A percentile compares a stretch with the other conserved stretches of the same genome.
Conservation (phyloP, 257 asterid species). For the Catharanthus roseus region DNA sequence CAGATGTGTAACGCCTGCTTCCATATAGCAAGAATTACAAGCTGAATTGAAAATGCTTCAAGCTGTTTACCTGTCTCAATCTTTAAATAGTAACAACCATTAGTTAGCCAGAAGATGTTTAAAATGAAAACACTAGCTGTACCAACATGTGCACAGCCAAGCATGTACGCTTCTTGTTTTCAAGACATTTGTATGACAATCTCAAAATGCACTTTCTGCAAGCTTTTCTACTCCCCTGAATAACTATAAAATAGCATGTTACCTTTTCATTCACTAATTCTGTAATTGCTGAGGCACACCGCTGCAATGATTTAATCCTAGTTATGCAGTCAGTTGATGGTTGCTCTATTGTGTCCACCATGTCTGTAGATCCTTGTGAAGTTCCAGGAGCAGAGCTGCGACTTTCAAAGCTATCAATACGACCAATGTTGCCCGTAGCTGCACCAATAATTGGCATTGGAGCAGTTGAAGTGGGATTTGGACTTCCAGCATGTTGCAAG, state of each 20-base stretch:
- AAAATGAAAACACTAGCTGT: neutral
- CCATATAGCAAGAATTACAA: slow-evolving; percentile 88
- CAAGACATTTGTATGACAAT: neutral
- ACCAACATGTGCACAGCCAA: neutral
- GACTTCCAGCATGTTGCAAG: slow-evolving; percentile 33
- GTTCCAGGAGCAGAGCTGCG: slow-evolving; percentile 55
- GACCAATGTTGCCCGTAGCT: slow-evolving; percentile 34
- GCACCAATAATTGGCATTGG: slow-evolving; percentile 52
- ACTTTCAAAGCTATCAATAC: slow-evolving; percentile 41
- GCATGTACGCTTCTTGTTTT: neutral
- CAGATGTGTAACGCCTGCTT: slow-evolving; percentile 81
- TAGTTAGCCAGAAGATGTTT: slow-evolving; percentile 10
- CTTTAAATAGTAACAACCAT: slow-evolving; percentile 29
- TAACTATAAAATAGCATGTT: neutral
- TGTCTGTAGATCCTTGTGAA: slow-evolving; percentile 52
- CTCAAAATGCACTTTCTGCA: neutral
- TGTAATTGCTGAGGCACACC: slow-evolving; percentile 54
- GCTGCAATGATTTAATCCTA: slow-evolving; percentile 67
- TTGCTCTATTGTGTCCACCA: slow-evolving; percentile 44
- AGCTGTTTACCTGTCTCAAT: slow-evolving; percentile 53
- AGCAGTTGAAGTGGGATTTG: slow-evolving; percentile 40
- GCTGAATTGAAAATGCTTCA: slow-evolving; percentile 83
- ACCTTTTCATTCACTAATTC: slow-evolving; percentile 80
- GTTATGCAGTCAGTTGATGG: slow-evolving; percentile 59
- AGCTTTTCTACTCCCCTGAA: neutral